Conservation (phyloP, 306 rosid genomes). For the Benincasa hispida region DNA sequence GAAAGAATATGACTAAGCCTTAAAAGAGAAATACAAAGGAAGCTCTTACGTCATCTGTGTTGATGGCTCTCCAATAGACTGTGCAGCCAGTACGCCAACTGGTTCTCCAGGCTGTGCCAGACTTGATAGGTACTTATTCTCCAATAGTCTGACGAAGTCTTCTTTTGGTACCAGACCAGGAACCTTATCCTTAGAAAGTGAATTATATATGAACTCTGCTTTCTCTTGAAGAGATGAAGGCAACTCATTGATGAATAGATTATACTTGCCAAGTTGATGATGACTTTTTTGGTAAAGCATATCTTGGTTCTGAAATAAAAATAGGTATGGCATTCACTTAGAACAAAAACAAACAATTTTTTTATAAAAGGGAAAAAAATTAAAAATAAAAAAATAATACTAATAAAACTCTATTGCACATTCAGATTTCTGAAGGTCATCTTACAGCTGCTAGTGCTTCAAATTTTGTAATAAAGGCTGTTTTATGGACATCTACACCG, state of each 20-base stretch:
- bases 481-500: conserved; percentile 90
- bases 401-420: conserved; percentile 9
- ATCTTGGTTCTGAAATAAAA: conserved; percentile 65
- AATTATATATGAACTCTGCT: conserved; percentile 29
- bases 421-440: conserved; percentile 9
- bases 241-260: conserved; percentile 51
- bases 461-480: conserved; percentile 64
- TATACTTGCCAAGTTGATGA: conserved; percentile 43
- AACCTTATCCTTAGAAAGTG: conserved; percentile 23
- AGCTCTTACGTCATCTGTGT: conserved; percentile 87
- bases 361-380: neutral
- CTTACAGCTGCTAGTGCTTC: conserved; percentile 60
- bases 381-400: no score
- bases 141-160: conserved; percentile 65
- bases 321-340: neutral
- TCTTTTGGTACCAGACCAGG: conserved; percentile 16
- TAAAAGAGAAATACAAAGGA: neutral
- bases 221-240: conserved; percentile 51
- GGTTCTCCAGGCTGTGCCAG: conserved; percentile 97
- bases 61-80: conserved; percentile 93
- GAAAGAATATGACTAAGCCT: neutral
- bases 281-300: conserved; percentile 37
- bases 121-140: conserved; percentile 71
- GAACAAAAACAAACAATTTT: neutral
- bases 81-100: conserved; percentile 93